Evolutionary conservation across 2,329 filamentous ascomycete species (phyloP), one percentile per base, ranked within the genome.

Genomic region (Aspergillus sp.): DNA sequence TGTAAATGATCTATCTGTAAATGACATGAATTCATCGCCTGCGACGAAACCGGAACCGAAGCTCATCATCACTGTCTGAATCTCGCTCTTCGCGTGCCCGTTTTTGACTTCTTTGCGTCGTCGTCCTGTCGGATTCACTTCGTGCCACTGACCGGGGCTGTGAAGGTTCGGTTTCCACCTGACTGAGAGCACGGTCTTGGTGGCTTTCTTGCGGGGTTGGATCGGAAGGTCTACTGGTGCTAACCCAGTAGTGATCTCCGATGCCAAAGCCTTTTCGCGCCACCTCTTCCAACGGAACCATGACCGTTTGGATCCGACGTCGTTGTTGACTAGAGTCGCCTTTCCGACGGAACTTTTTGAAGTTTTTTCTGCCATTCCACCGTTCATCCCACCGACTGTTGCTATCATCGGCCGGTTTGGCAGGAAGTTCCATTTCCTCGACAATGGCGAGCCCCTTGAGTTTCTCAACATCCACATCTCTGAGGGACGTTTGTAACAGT

Each of bases 281-380:
- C 20, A 87, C 89, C 71, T 91, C 87, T 63, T 90, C 86, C 4
- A 96, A 76, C 0, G 82, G 77, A 4, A 96, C 85, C 40, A 96
- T 89, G 34, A 89, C 82, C 15, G 78, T 79, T 58, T 81, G 80
- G 4, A 77, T 64, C 34, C 77, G 74, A 34, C 75, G 74, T n/a
- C 77, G 75, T 48, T 68, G 64, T 49, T 64, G 65, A 7, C 69
- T 65, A 0, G 73, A 52, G 61, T 71, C 68, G 64, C 74, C 66
- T 55, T 72, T 70, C 47, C 71, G 66, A 39, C 75, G 60, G 69
- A 99, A 99, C 66, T 86, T 89, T 73, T 99, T 99, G 78, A 96
- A 99, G 70, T 99, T 98, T 74, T 91, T 93, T 44, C 93, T 83
- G 0, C 93, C 95, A 70, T 97, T 96, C 95, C 95, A 99, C 40